Conservation (phyloP, 441 rosid species). For the Gossypium schwendimanii region DNA sequence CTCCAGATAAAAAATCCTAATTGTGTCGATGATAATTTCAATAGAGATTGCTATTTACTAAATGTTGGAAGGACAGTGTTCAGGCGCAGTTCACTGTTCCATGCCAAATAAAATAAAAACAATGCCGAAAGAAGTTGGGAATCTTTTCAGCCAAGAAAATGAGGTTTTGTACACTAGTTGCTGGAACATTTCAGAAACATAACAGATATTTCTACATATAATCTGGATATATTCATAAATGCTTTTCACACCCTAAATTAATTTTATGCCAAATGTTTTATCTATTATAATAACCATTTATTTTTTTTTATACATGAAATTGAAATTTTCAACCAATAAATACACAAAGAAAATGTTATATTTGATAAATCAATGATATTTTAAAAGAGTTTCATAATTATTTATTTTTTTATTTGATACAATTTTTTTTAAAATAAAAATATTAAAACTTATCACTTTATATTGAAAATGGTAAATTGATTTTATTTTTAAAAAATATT, state of each 20-base stretch:
- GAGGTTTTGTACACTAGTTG: conserved; percentile 7
- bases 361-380: no score
- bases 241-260: no score
- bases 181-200: neutral
- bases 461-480: no score
- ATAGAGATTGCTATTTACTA: conserved; percentile 13
- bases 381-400: no score
- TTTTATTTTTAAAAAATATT: no score
- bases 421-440: no score
- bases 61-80: conserved; percentile 4
- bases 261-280: neutral
- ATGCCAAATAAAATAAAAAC: conserved; percentile 22
- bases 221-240: no score
- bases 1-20: no score
- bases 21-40: neutral
- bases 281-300: neutral
- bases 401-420: no score
- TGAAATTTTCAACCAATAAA: no score
- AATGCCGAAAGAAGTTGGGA: conserved; percentile 8
- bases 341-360: no score
- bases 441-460: no score
- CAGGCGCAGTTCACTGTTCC: conserved; percentile 7
- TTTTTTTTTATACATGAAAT: neutral
- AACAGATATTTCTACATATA: neutral
- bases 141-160: conserved; percentile 16